Percentiles rank a stretch among this genome's conserved stretches.
phyloP scores from a whole-genome alignment of 129 eudicot genomes.

The Kitagawia praeruptora region DNA sequence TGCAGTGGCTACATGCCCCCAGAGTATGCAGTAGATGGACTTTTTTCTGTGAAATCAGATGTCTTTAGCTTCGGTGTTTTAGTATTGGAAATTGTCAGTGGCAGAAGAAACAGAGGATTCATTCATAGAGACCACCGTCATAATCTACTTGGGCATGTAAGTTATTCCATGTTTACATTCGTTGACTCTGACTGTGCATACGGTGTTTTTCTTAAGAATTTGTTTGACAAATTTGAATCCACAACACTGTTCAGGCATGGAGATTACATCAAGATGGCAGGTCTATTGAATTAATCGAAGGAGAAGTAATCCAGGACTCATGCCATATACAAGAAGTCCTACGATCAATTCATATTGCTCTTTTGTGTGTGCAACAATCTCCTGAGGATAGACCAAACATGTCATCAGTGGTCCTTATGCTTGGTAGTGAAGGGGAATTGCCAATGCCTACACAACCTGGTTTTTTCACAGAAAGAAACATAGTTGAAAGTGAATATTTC shows the following conservation, averaged over 20 bases:
- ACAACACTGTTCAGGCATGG: slow-evolving; percentile 29
- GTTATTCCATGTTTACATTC: slow-evolving; percentile 1
- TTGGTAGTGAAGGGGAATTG: slow-evolving; percentile 23
- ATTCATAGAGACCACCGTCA: slow-evolving; percentile 19
- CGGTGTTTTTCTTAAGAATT: neutral
- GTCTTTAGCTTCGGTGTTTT: slow-evolving; percentile 36
- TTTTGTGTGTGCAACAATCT: slow-evolving; percentile 38
- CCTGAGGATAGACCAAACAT: slow-evolving; percentile 37
- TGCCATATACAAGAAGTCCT: slow-evolving; percentile 15
- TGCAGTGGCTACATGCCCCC: slow-evolving; percentile 42
- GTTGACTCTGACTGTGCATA: neutral
- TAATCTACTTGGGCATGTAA: slow-evolving; percentile 42
- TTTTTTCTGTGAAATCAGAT: slow-evolving; percentile 29
- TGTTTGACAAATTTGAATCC: neutral
- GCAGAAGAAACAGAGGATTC: slow-evolving; percentile 33
- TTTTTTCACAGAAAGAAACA: slow-evolving; percentile 28
- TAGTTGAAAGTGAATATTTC: slow-evolving; percentile 1
- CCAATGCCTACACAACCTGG: slow-evolving; percentile 33
- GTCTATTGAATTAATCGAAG: slow-evolving; percentile 24
- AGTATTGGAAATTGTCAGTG: slow-evolving; percentile 27
- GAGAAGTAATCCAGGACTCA: neutral
- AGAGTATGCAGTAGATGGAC: slow-evolving; percentile 32
- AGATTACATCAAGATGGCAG: slow-evolving; percentile 29
- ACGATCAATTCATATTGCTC: slow-evolving; percentile 24
- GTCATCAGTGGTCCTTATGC: slow-evolving; percentile 26